Base-by-base conservation (phyloP, 2,329 filamentous ascomycete genomes). In the Ophiocordyceps polyrhachis-furcata region DNA sequence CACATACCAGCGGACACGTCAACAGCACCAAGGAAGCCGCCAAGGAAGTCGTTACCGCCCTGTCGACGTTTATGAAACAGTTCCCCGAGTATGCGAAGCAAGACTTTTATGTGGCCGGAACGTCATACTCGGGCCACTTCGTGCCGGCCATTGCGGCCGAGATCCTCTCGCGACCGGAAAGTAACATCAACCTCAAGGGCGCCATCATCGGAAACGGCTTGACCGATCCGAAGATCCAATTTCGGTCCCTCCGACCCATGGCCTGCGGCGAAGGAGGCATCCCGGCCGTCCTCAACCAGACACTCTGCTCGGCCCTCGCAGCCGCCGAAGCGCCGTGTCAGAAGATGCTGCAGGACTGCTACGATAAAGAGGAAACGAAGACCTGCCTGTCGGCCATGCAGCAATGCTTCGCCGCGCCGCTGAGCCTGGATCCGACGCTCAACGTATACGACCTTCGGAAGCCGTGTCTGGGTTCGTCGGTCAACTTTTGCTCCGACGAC, bases 11-110 rank as follows among this genome's bases (percentile, higher is more conserved):
- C 51, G 77, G 81, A 58, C 71, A 77, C 23, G 89, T 96, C 56
- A 87, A 79, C 67, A 89, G 89, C 73, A 96, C 89, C 20, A 76
- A 91, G 50, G 88, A 88, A 51, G 91, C 89, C 42, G 85, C 85
- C 68, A 95, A 96, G 76, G 91, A 96, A 57, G 80, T 96, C 55
- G 96, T 95, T 59, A 89, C 89, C 52, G 81, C 96, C 50, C 71
- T 98, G 52, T 91, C 88, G 37, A 81, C 96, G 53, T 98, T 98
- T 77, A 96, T 96, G 75, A 81, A 93, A 67, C 83, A 95, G 63
- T 96, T 96, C 74, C 89, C 91, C 47, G 75, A 96, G 66, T 96
- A 96, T 60, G 76, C 86, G 41, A 73, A 79, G 60, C 89, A 95
- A 65, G 81, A 88, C 65, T 96, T 98, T 78, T 88, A 96, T 72